Base-by-base conservation (phyloP, 805 yeast species). In the Hyphopichia homilentoma region DNA sequence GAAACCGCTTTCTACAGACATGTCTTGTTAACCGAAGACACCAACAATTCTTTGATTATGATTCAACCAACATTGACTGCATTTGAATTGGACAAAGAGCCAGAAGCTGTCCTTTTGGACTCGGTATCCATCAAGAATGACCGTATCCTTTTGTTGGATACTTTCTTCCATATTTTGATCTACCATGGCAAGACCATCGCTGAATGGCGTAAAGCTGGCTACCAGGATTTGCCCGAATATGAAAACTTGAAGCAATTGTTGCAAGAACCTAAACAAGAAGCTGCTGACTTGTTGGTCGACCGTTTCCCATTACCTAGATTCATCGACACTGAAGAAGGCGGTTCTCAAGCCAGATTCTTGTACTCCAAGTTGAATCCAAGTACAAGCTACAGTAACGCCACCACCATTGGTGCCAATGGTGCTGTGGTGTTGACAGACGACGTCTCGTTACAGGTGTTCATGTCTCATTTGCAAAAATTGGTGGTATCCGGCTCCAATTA, bases 1-100 rank as follows among this genome's bases (percentile, higher is more conserved):
- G 99, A 93, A 68, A 88, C 97, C 27, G 96, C 96, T 23, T 93
- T 89, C 62, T 87, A 90, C 64, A 80, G 97, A 58, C 98, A 93
- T 59, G 81, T 87, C 12, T 76, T 93, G 54, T 75, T 84, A 54
- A 80, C 90, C 44, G 97, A 93, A 54, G 97, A 93, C 56, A 84
- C 90, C 26, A 82, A 84, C 43, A 93, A 90, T 65, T 84, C 97
- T 12, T 69, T 93, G 55, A 85, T 89, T 41, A 93, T 93, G 97
- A 90, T 93, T 44, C 98, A 93, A 66, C 99, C 99, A 36, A 87
- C 97, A 1, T 75, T 93, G 58, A 83, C 90, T 3, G 77, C 95
- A 24, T 90, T 82, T 59, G 74, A 81, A 35, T 78, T 88, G 58
- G 80, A 80, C 32, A 57, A 65, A 9, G 95, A 86, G 46, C 96